These are phyloP conservation scores for Lichtheimia corymbifera DNA, from an alignment of 371 early-diverging fungal genomes.

Conservation along the genomic window DNA sequence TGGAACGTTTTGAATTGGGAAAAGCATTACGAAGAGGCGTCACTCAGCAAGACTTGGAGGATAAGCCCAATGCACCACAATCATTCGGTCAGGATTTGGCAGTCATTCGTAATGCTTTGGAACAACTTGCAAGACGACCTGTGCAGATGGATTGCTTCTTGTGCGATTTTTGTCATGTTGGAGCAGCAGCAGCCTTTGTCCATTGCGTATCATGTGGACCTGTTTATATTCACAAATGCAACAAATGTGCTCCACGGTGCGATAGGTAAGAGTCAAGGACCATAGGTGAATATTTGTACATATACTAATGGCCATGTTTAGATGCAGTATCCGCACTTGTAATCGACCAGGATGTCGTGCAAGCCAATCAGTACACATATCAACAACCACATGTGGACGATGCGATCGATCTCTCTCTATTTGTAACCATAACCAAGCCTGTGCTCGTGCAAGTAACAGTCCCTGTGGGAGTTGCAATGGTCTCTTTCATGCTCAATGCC, in stretches of 20 bases:
- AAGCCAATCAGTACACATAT: constrained; percentile 7
- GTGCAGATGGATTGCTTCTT: constrained; percentile 24
- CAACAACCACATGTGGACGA: constrained; percentile 11
- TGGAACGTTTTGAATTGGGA: constrained; percentile 20
- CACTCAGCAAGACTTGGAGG: constrained; percentile 10
- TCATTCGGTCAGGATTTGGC: constrained; percentile 27
- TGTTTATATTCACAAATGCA: constrained; percentile 18
- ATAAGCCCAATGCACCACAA: constrained; percentile 10
- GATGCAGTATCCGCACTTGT: constrained; percentile 20
- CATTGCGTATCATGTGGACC: constrained; percentile 21
- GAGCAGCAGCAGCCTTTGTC: constrained; percentile 16
- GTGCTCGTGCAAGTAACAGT: constrained; percentile 2
- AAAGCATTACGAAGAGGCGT: constrained; percentile 21
- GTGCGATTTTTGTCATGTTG: constrained; percentile 19
- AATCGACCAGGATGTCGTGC: constrained; percentile 14
- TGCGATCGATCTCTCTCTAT: constrained; percentile 16
- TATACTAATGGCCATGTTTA: background rate
- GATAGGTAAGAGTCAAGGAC: constrained; percentile 15
- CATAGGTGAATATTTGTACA: background rate
- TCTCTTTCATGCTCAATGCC: constrained; percentile 21
- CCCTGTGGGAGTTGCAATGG: constrained; percentile 14
- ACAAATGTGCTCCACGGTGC: constrained; percentile 24
- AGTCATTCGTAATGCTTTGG: constrained; percentile 15
- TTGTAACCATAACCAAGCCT: constrained; percentile 16
- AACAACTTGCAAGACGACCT: constrained; percentile 13